Conservation (phyloP, 2,329 filamentous ascomycete species). For the Colletotrichum viniferum region DNA sequence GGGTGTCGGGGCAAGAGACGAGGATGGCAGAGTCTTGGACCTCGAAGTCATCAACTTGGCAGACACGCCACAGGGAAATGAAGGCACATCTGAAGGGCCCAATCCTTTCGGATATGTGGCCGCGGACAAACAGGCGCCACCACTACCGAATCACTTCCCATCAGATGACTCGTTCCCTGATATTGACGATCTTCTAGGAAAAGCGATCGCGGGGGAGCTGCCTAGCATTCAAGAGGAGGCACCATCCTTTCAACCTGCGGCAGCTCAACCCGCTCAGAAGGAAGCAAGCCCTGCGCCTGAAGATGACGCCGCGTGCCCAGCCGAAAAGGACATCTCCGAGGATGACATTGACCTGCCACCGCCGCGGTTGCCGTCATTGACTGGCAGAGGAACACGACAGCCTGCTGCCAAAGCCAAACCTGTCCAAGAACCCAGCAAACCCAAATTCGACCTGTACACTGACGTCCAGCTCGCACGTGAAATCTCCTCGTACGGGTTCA, state of each 20-base stretch:
- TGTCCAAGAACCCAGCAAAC: conserved; percentile 30
- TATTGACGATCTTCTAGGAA: conserved; percentile 7
- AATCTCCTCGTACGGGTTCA: conserved; percentile 72
- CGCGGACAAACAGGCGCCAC: background rate
- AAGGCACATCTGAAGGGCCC: conserved; percentile 24
- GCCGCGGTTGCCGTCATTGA: background rate
- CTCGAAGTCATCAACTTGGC: conserved; percentile 65
- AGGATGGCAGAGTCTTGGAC: conserved; percentile 67
- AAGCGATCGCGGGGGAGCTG: background rate
- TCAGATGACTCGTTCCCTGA: conserved; percentile 14
- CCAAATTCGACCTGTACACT: conserved; percentile 66
- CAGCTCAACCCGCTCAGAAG: background rate
- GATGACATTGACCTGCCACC: background rate
- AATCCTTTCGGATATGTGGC: conserved; percentile 44
- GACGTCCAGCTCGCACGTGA: conserved; percentile 67
- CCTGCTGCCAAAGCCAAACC: background rate
- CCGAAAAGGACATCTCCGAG: background rate
- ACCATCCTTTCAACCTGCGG: background rate
- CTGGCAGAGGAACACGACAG: background rate
- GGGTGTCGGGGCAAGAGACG: conserved; percentile 72
- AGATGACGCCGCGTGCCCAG: background rate
- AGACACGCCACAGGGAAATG: conserved; percentile 40
- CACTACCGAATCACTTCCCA: background rate
- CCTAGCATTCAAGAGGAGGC: background rate
- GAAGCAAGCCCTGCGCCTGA: background rate